Evolutionary conservation across 129 eudicot genomes (phyloP).

Genomic region (Helianthus tuberosus): DNA sequence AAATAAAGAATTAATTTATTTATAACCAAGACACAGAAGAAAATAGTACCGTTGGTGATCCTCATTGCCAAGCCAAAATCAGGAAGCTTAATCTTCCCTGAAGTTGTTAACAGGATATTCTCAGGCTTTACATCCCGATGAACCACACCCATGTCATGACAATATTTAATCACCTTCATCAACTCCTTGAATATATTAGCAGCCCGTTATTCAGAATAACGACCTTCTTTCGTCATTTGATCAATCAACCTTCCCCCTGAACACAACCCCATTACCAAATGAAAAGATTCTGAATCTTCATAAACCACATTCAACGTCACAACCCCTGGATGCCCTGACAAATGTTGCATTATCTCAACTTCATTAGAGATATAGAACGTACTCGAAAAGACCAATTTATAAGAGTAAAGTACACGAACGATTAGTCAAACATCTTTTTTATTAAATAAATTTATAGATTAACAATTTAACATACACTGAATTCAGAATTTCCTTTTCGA

Average conservation of each 20-base stretch:
- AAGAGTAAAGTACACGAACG: no score
- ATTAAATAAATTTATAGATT: no score
- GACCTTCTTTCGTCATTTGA: constrained; percentile 54
- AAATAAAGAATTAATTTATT: neutral
- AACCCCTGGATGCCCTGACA: constrained; percentile 69
- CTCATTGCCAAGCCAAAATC: constrained; percentile 91
- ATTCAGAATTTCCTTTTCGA: no score
- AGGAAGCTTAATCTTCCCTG: constrained; percentile 72
- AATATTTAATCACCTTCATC: constrained; percentile 63
- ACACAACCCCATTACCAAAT: constrained; percentile 74
- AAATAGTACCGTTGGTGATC: constrained; percentile 46
- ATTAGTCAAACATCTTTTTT: no score
- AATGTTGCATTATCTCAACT: constrained; percentile 75
- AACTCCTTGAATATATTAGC: constrained; percentile 60
- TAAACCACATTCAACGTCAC: constrained; percentile 65
- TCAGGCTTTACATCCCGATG: constrained; percentile 73
- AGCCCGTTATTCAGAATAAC: constrained; percentile 57
- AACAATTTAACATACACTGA: no score
- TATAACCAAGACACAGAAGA: neutral
- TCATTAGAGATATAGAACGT: neutral
- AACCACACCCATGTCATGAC: constrained; percentile 81
- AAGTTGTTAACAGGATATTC: constrained; percentile 54
- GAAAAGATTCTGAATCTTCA: constrained; percentile 58
- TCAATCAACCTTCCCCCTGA: constrained; percentile 70
- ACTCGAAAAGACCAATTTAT: no score